Evolutionary conservation across 176 grass and related monocot species (phyloP), one percentile per base, ranked within the genome.

Genomic region (Melocanna baccifera): DNA sequence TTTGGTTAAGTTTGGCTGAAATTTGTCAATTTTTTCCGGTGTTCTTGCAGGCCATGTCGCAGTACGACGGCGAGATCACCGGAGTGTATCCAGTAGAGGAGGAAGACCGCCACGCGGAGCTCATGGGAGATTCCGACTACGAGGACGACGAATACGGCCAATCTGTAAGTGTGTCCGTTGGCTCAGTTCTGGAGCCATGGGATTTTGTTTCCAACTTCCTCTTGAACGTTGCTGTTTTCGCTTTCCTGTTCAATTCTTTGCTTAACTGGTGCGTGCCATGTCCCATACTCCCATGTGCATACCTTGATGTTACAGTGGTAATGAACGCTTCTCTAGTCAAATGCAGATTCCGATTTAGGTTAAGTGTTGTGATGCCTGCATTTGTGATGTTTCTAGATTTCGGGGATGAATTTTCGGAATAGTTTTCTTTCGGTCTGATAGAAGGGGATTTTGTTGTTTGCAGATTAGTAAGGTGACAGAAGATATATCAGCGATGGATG

Each of bases 71-170:
- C 36, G 87, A 87, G 48, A 84, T 89, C 29, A 65, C 85, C 69
- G 88, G 86, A 82, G 86, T 87, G 82, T 59, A 83, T 73, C 81
- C 86, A 18, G 92, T 76, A 36, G 86, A 88, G 68, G 86, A 92
- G 14, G 88, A 85, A 53, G 83, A 70, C 32, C 88, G 25, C 19
- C 71, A 55, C 43, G 83, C 53, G 4, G 77, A 55, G 14, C 71
- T 29, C 30, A 71, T 86, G 86, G 75, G 48, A 5, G 71, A 86
- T 26, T 89, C 86, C 65, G 88, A 97, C 86, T 84, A 64, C 83
- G 94, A 94, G 25, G 94, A 92, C 22, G 94, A 94, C 39, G 92
- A 86, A 48, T 77, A 77, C 69, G 70, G 73, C 28, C 91, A 84
- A 88, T 75, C 81, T 81, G 94, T 97, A 94, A 62, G 83, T 52